These are phyloP conservation scores for Hylodesmum podocarpum DNA, from an alignment of 306 rosid genomes.

Conservation along the genomic window DNA sequence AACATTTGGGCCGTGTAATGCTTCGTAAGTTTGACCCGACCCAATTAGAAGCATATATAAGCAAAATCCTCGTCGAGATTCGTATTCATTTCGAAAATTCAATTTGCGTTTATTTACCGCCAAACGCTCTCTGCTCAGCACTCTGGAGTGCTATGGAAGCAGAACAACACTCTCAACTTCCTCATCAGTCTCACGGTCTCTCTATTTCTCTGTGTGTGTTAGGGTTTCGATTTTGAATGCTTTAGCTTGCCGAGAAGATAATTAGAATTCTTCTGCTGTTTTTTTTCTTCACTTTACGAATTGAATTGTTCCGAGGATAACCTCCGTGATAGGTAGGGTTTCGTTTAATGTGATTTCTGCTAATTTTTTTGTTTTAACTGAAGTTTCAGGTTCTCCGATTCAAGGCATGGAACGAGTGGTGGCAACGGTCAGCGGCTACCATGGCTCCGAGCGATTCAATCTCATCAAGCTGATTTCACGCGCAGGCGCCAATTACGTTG, in stretches of 20 bases:
- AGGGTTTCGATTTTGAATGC: conserved; percentile 23
- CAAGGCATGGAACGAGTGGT: conserved; percentile 79
- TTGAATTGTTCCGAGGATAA: neutral
- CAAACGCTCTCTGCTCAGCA: conserved; percentile 10
- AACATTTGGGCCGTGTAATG: neutral
- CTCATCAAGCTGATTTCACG: conserved; percentile 71
- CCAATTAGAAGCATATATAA: neutral
- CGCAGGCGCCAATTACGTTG: conserved; percentile 75
- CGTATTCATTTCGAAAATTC: neutral
- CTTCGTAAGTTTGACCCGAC: neutral
- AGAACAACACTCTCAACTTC: conserved; percentile 7
- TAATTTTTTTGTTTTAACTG: neutral
- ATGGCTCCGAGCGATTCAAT: conserved; percentile 61
- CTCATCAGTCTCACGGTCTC: conserved; percentile 34
- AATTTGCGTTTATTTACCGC: conserved; percentile 47
- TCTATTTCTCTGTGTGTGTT: conserved; percentile 15
- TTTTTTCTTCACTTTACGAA: neutral
- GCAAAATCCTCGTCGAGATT: no score
- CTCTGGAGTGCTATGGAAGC: conserved; percentile 23
- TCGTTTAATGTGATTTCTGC: neutral
- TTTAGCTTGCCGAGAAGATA: neutral
- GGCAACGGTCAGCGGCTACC: conserved; percentile 83
- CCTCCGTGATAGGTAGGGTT: conserved; percentile 34
- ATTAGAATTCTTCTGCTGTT: neutral
- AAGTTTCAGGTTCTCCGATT: conserved; percentile 33